Evolutionary conservation across 2,329 filamentous ascomycete species (phyloP), one percentile per base, ranked within the genome.

Genomic region (Fusarium nematophilum): DNA sequence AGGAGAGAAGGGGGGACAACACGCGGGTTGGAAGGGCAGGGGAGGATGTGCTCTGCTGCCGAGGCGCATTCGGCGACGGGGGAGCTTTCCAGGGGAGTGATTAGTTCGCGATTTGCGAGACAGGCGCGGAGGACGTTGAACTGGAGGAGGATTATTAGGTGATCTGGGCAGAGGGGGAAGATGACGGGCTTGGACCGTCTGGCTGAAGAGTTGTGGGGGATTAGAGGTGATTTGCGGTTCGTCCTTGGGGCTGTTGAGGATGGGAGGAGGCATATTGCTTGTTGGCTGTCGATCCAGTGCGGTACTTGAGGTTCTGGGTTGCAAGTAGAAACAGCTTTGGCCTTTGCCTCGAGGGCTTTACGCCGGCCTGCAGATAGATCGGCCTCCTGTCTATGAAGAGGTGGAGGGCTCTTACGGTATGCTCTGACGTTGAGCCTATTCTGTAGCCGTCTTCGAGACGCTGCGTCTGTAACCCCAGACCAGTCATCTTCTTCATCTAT

Each of bases 91-190:
- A 51, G 30, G 15, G 26, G 15, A 3, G 39, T 25, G n/a, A 51
- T 31, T 3, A 51, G 26, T 8, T 44, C 25, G 4, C 38, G 39
- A 9, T 51, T 45, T 4, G 30, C 48, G n/a, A 45, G 39, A 8
- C 13, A 25, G 17, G 18, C 38, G 3, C 48, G 48, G 13, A 51
- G 31, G 9, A 45, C 48, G 10, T 51, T 51, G 25, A 30, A 51
- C 6, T 51, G 48, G 3, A 51, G 48, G 2, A 51, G 25, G 9
- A 45, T 43, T 2, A 51, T 45, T 11, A 51, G 8, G 31, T 51
- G 48, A 30, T 51, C 48, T 2, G 48, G 23, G 6, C 30, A 51
- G n/a, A 51, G 39, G 2, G 38, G 48, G 3, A 51, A 51, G 7
- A 51, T 14, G 1, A 17, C 25, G 2, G 14, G 3, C 4, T 31